These are phyloP conservation scores for Monosporascus sp. DNA, from an alignment of 2,329 filamentous ascomycete genomes.

Conservation along the genomic window DNA sequence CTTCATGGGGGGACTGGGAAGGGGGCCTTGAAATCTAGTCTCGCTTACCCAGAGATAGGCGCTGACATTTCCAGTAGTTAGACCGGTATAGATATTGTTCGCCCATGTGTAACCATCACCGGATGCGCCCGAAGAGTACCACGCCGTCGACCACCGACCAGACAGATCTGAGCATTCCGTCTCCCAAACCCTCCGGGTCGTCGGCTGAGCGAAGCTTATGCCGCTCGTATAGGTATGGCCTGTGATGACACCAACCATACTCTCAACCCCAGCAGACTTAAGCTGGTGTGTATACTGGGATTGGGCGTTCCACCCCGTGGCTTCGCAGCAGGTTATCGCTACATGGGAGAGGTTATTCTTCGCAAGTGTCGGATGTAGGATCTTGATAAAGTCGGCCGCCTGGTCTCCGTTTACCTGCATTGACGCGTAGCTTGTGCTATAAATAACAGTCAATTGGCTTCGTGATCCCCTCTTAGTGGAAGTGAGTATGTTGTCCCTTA, in stretches of 20 bases:
- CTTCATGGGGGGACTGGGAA: slow-evolving; percentile 22
- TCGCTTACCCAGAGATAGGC: slow-evolving; percentile 36
- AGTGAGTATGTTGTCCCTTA: not conserved
- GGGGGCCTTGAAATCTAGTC: not conserved
- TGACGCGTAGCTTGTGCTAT: slow-evolving; percentile 30
- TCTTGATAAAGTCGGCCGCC: slow-evolving; percentile 45
- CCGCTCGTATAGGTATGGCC: slow-evolving; percentile 36
- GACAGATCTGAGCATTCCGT: slow-evolving; percentile 42
- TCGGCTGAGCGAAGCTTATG: slow-evolving; percentile 21
- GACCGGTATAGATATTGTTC: slow-evolving; percentile 36
- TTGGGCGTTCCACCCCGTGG: slow-evolving; percentile 27
- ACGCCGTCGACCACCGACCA: slow-evolving; percentile 32
- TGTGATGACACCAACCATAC: slow-evolving; percentile 34
- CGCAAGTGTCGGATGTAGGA: slow-evolving; percentile 37
- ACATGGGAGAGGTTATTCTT: slow-evolving; percentile 12
- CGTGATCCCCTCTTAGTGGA: slow-evolving; percentile 5
- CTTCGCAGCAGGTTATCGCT: slow-evolving; percentile 36
- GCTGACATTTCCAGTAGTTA: slow-evolving; percentile 36
- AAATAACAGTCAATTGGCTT: slow-evolving; percentile 1
- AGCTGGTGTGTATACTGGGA: slow-evolving; percentile 6
- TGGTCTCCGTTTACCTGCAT: slow-evolving; percentile 41
- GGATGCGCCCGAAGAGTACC: slow-evolving; percentile 33
- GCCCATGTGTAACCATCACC: slow-evolving; percentile 44
- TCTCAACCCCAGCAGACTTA: slow-evolving; percentile 22
- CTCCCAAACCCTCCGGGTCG: slow-evolving; percentile 36